Evolutionary conservation across 495 filamentous ascomycete species (phyloP).

Genomic region (Aspergillus hancockii): DNA sequence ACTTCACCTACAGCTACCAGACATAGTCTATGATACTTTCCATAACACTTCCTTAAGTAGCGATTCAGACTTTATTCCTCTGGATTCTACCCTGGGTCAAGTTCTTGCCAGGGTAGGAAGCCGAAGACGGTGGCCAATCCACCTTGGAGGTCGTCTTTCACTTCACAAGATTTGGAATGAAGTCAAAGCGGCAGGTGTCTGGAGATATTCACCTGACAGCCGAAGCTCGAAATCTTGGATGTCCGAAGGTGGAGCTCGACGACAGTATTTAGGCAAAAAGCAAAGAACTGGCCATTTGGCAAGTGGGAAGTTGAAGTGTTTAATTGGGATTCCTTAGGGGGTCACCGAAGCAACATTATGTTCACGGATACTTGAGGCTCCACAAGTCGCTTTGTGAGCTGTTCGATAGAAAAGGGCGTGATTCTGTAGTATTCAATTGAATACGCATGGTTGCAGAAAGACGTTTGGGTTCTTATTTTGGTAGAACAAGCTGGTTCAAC

Average conservation of each 20-base stretch:
- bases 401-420: not conserved
- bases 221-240: not conserved
- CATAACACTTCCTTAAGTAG: constrained; percentile 11
- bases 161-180: constrained; percentile 11
- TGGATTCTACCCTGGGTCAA: constrained; percentile 24
- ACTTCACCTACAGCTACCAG: constrained; percentile 19
- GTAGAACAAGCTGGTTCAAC: not conserved
- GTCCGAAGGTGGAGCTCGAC: not conserved
- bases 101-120: constrained; percentile 19
- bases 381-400: not conserved
- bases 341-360: not conserved
- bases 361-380: not conserved
- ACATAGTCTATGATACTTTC: constrained; percentile 16
- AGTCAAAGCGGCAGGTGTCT: not conserved
- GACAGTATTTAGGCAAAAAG: not conserved
- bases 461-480: not conserved
- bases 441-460: not conserved
- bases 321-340: not conserved
- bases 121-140: constrained; percentile 9
- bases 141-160: constrained; percentile 10
- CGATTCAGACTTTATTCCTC: constrained; percentile 22
- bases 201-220: not conserved
- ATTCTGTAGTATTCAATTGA: not conserved
- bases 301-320: not conserved
- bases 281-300: not conserved